Evolutionary conservation across 176 grass and related monocot species (phyloP).

Genomic region (Musa troglodytarum): DNA sequence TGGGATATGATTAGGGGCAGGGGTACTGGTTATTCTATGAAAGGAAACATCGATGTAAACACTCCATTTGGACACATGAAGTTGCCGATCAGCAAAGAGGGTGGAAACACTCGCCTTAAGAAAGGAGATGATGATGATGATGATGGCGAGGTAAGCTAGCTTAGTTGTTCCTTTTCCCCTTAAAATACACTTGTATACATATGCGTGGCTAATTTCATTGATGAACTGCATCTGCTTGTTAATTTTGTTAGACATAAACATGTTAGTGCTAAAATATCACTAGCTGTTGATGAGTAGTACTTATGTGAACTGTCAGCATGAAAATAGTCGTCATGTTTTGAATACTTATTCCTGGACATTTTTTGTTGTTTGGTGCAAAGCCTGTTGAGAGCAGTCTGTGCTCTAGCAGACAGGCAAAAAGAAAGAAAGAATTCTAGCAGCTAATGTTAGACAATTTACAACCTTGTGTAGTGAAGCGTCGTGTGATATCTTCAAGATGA

Average conservation of each 20-base stretch:
- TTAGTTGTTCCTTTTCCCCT: not conserved
- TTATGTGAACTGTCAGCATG: not conserved
- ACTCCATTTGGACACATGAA: conserved; percentile 94
- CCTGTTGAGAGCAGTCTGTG: not conserved
- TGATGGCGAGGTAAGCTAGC: not conserved
- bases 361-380: not conserved
- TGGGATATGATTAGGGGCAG: conserved; percentile 98
- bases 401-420: not conserved
- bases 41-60: conserved; percentile 78
- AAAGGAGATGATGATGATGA: conserved; percentile 53
- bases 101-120: conserved; percentile 76
- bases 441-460: too few species aligned
- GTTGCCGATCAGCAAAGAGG: conserved; percentile 78
- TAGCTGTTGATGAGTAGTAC: not conserved
- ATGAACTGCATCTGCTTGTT: not conserved
- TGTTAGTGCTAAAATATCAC: not conserved
- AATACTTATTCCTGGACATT: not conserved
- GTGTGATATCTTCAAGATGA: not conserved
- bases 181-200: not conserved
- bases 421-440: not conserved
- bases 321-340: not conserved
- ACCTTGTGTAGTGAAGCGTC: not conserved
- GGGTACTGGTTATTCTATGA: conserved; percentile 75
- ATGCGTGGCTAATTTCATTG: not conserved
- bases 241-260: not conserved